Percentiles rank a stretch among this genome's conserved stretches.
Conservation (phyloP, 306 rosid genomes). For the Hylodesmum podocarpum region DNA sequence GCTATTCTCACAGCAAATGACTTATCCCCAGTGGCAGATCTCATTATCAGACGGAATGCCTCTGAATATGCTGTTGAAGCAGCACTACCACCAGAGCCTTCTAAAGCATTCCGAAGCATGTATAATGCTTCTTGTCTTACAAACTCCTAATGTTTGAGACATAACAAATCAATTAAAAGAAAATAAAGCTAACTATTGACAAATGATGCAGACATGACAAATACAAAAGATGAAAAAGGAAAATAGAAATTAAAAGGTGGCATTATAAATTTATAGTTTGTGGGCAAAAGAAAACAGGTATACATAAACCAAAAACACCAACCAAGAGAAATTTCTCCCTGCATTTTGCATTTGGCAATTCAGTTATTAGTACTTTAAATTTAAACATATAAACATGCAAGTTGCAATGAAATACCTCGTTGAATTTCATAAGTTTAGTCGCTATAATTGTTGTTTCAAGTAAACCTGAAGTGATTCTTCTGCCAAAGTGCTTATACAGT, state of each 20-base stretch:
- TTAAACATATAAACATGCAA: conserved; percentile 23
- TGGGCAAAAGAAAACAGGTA: conserved; percentile 12
- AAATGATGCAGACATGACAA: conserved; percentile 22
- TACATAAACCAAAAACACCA: conserved; percentile 18
- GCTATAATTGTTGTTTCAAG: conserved; percentile 82
- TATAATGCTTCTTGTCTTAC: conserved; percentile 86
- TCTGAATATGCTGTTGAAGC: conserved; percentile 85
- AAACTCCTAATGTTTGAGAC: conserved; percentile 65
- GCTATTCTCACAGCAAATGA: conserved; percentile 94
- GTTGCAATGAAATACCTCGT: conserved; percentile 62
- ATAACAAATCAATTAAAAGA: conserved; percentile 1
- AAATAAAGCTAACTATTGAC: not conserved
- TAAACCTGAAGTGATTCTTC: conserved; percentile 92
- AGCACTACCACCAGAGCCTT: conserved; percentile 88
- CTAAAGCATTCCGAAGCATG: conserved; percentile 92
- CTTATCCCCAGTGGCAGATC: conserved; percentile 81
- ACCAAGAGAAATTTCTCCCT: not conserved
- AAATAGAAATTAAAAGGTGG: not conserved
- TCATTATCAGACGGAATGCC: conserved; percentile 83
- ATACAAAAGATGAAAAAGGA: conserved; percentile 5
- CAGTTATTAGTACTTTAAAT: conserved; percentile 7
- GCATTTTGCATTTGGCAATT: conserved; percentile 4
- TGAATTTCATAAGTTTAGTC: conserved; percentile 72
- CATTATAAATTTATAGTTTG: not conserved
- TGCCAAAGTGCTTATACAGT: conserved; percentile 85